phyloP scores from a whole-genome alignment of 371 early-diverging fungal species.

The Mucor velutinosus region DNA sequence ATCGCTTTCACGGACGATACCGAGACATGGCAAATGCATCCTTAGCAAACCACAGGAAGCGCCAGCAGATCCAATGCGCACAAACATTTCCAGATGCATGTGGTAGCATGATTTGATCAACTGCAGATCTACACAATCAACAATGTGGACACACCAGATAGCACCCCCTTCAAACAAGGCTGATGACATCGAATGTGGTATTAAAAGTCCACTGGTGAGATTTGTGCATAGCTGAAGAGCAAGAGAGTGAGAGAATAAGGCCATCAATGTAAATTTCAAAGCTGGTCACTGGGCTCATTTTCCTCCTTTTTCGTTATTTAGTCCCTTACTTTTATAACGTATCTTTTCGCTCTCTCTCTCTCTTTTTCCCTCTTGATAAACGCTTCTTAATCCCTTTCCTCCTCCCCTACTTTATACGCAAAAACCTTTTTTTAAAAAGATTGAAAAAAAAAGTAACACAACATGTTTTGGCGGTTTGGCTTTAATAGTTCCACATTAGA shows the following conservation, averaged over 20 bases:
- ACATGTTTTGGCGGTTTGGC: constrained; percentile 85
- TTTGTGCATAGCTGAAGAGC: background rate
- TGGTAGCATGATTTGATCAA: background rate
- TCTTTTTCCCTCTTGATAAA: background rate
- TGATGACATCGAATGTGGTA: background rate
- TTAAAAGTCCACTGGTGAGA: background rate
- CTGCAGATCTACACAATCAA: background rate
- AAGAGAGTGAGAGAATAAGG: no score
- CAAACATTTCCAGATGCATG: background rate
- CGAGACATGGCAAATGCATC: background rate
- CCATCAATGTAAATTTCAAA: background rate
- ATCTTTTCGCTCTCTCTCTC: background rate
- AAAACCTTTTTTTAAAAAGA: background rate
- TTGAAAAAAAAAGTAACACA: background rate
- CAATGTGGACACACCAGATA: background rate
- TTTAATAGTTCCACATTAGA: constrained; percentile 76
- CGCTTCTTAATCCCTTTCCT: background rate
- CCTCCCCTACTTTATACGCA: background rate
- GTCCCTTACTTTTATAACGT: background rate
- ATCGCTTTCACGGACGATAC: background rate
- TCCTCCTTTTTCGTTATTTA: constrained; percentile 1
- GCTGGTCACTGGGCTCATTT: background rate
- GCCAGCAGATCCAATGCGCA: background rate
- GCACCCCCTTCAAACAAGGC: background rate
- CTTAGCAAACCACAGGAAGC: background rate